These are phyloP conservation scores for Sphagnum fallax DNA, from an alignment of 228 moss, liverwort and hornwort genomes.

Conservation along the genomic window DNA sequence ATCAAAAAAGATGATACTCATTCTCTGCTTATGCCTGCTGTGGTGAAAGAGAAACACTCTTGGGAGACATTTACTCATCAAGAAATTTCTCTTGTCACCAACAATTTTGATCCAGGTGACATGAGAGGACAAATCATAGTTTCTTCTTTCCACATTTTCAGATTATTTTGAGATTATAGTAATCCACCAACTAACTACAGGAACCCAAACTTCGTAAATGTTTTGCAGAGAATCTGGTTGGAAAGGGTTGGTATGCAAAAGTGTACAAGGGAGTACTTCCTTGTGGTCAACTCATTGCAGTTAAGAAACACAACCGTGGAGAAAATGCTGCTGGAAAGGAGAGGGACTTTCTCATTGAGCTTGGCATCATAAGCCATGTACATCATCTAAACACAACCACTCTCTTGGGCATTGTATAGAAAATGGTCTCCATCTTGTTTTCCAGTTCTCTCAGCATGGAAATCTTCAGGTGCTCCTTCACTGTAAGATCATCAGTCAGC, in stretches of 20 bases:
- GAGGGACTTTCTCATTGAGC: slow-evolving; percentile 75
- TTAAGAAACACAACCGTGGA: slow-evolving; percentile 85
- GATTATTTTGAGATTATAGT: no score
- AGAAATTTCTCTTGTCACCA: slow-evolving; percentile 67
- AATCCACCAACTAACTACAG: no score
- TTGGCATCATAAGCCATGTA: slow-evolving; percentile 90
- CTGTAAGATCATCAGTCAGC: slow-evolving; percentile 25
- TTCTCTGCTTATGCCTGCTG: slow-evolving; percentile 38
- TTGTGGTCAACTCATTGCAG: slow-evolving; percentile 69
- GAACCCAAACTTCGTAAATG: background rate
- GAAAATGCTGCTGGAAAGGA: slow-evolving; percentile 77
- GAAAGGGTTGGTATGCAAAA: slow-evolving; percentile 89
- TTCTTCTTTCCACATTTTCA: no score
- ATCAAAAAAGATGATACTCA: slow-evolving; percentile 18
- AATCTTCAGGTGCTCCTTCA: slow-evolving; percentile 79
- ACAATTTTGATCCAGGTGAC: slow-evolving; percentile 58
- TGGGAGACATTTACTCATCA: slow-evolving; percentile 81
- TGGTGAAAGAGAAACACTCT: slow-evolving; percentile 48
- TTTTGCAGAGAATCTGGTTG: slow-evolving; percentile 75
- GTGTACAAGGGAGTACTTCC: slow-evolving; percentile 65
- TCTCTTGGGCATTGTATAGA: slow-evolving; percentile 89
- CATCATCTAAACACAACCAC: slow-evolving; percentile 77
- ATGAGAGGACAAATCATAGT: no score
- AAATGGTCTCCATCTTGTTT: slow-evolving; percentile 83
- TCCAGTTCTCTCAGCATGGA: slow-evolving; percentile 80